Conservation (phyloP, 1,284 basidiomycete species). For the Cerioporus squamosus region DNA sequence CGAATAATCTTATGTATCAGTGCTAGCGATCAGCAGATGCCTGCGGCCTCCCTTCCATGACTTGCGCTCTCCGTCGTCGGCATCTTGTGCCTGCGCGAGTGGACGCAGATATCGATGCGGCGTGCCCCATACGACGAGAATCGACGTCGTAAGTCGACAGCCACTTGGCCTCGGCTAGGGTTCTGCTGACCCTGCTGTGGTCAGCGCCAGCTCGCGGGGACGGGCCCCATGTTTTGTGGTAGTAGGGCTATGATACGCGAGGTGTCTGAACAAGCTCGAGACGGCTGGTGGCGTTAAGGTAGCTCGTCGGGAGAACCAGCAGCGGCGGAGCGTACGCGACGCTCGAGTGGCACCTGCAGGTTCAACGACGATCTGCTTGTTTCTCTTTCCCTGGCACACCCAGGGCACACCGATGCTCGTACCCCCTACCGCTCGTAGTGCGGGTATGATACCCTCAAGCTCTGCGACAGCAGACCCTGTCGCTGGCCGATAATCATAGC, state of each 20-base stretch:
- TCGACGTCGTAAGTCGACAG: too few relatives aligned
- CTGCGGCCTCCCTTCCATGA: neutral
- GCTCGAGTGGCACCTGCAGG: too few relatives aligned
- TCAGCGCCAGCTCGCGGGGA: too few relatives aligned
- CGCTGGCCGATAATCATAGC: too few relatives aligned
- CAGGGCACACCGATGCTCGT: too few relatives aligned
- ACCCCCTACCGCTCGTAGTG: neutral
- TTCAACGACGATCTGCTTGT: neutral
- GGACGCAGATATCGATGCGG: neutral
- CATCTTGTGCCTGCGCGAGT: neutral
- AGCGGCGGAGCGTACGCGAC: neutral
- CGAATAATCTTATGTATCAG: neutral
- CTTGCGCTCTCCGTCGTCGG: neutral
- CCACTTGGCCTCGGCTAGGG: too few relatives aligned
- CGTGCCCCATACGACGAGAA: too few relatives aligned
- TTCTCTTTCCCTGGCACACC: too few relatives aligned
- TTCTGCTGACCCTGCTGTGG: too few relatives aligned
- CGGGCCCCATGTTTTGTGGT: too few relatives aligned
- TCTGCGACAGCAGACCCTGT: too few relatives aligned
- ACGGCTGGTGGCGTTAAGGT: slow-evolving; percentile 6
- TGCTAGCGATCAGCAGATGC: slow-evolving; percentile 2
- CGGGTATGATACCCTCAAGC: neutral
- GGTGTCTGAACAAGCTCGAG: neutral
- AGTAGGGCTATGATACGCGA: too few relatives aligned
- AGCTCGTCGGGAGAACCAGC: neutral